These are phyloP conservation scores for Naganishia randhawae DNA, from an alignment of 768 basidiomycete species.

Conservation along the genomic window DNA sequence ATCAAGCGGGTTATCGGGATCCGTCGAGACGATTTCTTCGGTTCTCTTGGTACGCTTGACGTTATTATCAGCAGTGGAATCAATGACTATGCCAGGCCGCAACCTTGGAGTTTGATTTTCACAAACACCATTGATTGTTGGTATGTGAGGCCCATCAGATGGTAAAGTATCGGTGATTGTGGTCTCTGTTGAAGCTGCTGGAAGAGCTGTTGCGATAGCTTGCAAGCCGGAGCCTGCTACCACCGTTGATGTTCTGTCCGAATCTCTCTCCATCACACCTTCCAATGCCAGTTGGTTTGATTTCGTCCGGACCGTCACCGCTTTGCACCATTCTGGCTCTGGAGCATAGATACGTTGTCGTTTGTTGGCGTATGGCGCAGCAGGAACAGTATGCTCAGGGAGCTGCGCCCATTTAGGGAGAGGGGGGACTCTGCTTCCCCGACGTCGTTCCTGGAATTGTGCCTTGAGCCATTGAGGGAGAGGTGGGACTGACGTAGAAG, in stretches of 20 bases:
- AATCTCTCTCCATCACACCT: neutral
- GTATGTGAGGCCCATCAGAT: neutral
- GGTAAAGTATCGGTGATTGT: neutral
- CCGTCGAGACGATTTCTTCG: neutral
- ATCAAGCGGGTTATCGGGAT: neutral
- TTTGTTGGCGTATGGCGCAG: neutral
- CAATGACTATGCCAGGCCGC: neutral
- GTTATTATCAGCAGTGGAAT: neutral
- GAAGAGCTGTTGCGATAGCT: neutral
- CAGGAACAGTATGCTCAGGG: neutral
- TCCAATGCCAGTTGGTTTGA: neutral
- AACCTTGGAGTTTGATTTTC: neutral
- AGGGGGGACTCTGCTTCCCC: neutral
- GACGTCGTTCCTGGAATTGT: neutral
- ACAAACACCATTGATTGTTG: neutral
- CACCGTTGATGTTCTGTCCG: neutral
- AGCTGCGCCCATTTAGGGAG: neutral
- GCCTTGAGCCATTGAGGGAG: neutral
- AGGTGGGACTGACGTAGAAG: neutral
- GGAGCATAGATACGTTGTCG: neutral
- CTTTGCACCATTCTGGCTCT: neutral
- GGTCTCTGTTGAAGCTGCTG: neutral
- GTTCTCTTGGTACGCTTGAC: neutral
- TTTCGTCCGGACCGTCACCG: neutral
- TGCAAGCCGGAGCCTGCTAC: too few relatives aligned